Evolutionary conservation across 768 basidiomycete genomes (phyloP).

Genomic region (Suillus variegatus): DNA sequence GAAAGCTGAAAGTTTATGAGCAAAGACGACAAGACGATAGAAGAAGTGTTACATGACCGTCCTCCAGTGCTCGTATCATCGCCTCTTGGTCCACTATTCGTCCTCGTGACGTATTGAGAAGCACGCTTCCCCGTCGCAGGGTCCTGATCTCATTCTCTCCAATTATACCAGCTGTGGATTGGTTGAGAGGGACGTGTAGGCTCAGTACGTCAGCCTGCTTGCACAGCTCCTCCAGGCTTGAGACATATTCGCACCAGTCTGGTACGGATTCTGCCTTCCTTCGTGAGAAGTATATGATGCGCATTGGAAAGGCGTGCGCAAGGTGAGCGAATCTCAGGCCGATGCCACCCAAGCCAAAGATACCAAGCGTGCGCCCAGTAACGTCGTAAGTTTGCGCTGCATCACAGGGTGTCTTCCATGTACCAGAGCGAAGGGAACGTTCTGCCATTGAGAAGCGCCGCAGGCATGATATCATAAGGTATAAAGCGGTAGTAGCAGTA

Average conservation of each 20-base stretch:
- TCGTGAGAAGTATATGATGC: constrained; percentile 70
- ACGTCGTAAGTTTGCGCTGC: constrained; percentile 55
- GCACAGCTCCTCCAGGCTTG: constrained; percentile 43
- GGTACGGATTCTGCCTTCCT: too few relatives aligned
- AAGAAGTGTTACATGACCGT: constrained; percentile 72
- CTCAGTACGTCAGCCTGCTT: constrained; percentile 76
- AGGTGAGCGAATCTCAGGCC: constrained; percentile 66
- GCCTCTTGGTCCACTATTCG: constrained; percentile 87
- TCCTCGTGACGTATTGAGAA: constrained; percentile 84
- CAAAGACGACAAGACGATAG: constrained; percentile 9
- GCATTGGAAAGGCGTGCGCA: constrained; percentile 81
- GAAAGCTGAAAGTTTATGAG: constrained; percentile 51
- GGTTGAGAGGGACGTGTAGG: constrained; percentile 75
- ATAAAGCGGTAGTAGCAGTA: constrained; percentile 80
- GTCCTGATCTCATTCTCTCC: constrained; percentile 71
- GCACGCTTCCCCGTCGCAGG: constrained; percentile 70
- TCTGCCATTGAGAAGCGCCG: constrained; percentile 70
- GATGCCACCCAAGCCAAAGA: constrained; percentile 73
- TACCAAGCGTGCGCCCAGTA: constrained; percentile 63
- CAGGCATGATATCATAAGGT: constrained; percentile 70
- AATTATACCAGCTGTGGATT: constrained; percentile 69
- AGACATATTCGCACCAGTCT: too few relatives aligned
- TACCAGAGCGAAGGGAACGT: constrained; percentile 44
- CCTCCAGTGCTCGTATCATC: constrained; percentile 76
- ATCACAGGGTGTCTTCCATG: constrained; percentile 57